A percentile compares a stretch with the other conserved stretches of the same genome.
Conservation (phyloP, 2,329 filamentous ascomycete species). For the Fusarium secorum region DNA sequence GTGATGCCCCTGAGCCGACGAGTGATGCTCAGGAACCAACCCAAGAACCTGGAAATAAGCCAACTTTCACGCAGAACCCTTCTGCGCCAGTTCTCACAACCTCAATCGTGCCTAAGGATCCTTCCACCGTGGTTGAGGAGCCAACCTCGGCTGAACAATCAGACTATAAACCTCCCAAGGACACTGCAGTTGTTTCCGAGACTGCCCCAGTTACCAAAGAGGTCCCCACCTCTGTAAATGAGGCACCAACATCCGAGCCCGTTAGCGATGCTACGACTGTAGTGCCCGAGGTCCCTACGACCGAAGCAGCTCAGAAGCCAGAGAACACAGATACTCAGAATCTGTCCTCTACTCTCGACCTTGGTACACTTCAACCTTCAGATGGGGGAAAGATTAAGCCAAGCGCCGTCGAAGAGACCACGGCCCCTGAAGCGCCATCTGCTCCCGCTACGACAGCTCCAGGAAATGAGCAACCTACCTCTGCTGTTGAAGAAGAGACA, state of each 20-base stretch:
- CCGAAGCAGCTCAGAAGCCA: conserved; percentile 13
- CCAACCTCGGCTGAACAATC: conserved; percentile 3
- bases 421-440: conserved; percentile 6
- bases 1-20: conserved; percentile 1
- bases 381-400: conserved; percentile 10
- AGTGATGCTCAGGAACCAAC: conserved; percentile 15
- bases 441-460: conserved; percentile 3
- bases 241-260: conserved; percentile 4
- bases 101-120: conserved; percentile 31
- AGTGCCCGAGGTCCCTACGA: not conserved
- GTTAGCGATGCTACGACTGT: conserved; percentile 2
- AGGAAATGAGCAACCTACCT: not conserved
- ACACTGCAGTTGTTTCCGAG: not conserved
- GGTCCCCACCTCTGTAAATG: not conserved
- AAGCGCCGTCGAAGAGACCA: conserved; percentile 16
- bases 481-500: conserved; percentile 1
- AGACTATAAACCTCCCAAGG: not conserved
- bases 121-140: conserved; percentile 1
- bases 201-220: conserved; percentile 1
- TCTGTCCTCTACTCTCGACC: conserved; percentile 34
- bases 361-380: conserved; percentile 35
- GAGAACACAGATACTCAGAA: conserved; percentile 2
- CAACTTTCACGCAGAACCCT: conserved; percentile 27
- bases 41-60: conserved; percentile 9
- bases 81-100: conserved; percentile 28